Percentiles rank a stretch among this genome's conserved stretches.
phyloP scores from a whole-genome alignment of 352 stramenopile species.

The Pythium guiyangense region DNA sequence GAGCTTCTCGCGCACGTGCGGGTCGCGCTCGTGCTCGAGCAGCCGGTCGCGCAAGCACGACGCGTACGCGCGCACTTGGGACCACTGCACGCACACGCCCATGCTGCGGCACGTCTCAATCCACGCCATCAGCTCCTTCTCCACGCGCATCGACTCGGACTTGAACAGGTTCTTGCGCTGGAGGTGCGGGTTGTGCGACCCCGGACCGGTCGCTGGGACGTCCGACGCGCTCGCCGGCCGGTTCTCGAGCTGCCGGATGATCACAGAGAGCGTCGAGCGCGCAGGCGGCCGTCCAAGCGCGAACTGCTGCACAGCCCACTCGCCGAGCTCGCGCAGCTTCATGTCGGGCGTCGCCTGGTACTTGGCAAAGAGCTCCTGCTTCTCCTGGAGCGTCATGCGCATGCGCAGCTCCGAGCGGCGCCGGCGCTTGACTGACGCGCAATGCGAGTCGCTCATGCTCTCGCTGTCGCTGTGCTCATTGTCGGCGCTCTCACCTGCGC shows the following conservation, averaged over 20 bases:
- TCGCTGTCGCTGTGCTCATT: not conserved
- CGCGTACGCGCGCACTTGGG: conserved; percentile 8
- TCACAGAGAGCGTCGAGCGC: conserved; percentile 3
- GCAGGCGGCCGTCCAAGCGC: not conserved
- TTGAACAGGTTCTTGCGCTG: conserved; percentile 7
- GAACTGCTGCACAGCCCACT: conserved; percentile 6
- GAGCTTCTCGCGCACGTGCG: conserved; percentile 8
- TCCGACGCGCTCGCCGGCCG: not conserved
- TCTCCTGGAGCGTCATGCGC: conserved; percentile 7
- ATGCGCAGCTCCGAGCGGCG: not conserved
- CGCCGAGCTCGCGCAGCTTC: conserved; percentile 4
- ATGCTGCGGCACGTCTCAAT: not conserved
- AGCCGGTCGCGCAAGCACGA: conserved; percentile 3
- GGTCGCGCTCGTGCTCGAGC: conserved; percentile 1
- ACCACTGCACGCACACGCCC: not conserved
- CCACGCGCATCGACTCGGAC: conserved; percentile 1
- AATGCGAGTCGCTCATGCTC: not conserved
- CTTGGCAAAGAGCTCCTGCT: conserved; percentile 2
- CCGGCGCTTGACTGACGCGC: too few relatives aligned
- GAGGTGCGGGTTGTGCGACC: conserved; percentile 1
- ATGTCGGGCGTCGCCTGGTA: conserved; percentile 4
- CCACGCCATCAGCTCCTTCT: conserved; percentile 4
- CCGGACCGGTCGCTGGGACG: not conserved
- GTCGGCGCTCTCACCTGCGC: not conserved
- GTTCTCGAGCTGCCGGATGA: conserved; percentile 1